Evolutionary conservation across 2,329 filamentous ascomycete species (phyloP).

Genomic region (Xylaria hypoxylon): DNA sequence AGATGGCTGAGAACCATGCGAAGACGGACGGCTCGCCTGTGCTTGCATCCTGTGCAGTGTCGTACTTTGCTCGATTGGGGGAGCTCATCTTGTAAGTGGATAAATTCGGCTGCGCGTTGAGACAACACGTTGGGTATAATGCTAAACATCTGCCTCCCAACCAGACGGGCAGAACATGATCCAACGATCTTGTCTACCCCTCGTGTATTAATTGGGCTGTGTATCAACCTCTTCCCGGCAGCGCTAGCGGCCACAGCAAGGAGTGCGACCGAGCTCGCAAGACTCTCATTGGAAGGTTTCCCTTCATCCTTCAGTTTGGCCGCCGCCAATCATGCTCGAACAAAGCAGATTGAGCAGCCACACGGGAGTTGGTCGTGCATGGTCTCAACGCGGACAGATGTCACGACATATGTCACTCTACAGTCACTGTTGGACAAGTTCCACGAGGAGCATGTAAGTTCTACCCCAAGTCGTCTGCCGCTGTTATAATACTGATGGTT

Average conservation of each 20-base stretch:
- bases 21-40: conserved; percentile 37
- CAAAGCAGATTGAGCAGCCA: conserved; percentile 32
- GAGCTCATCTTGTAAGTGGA: conserved; percentile 37
- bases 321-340: conserved; percentile 29
- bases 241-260: conserved; percentile 35
- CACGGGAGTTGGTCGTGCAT: conserved; percentile 39
- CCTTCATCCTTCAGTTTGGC: conserved; percentile 34
- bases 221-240: conserved; percentile 37
- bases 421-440: conserved; percentile 35
- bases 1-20: conserved; percentile 36
- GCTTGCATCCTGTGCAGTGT: conserved; percentile 32
- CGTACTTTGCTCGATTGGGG: conserved; percentile 38
- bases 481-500: conserved; percentile 13
- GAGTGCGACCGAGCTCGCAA: conserved; percentile 33
- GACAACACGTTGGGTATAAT: no score
- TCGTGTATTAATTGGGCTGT: conserved; percentile 33
- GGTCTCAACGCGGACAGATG: conserved; percentile 23
- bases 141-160: not conserved
- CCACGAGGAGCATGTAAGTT: conserved; percentile 30
- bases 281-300: conserved; percentile 34
- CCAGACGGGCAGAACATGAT: conserved; percentile 33
- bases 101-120: not conserved
- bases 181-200: conserved; percentile 31
- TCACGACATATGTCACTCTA: conserved; percentile 18
- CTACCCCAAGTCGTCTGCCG: not conserved